Percentiles rank a stretch among this genome's conserved stretches.
These are phyloP conservation scores for Rhizopus stolonifer DNA, from an alignment of 371 early-diverging fungal species.

Conservation along the genomic window DNA sequence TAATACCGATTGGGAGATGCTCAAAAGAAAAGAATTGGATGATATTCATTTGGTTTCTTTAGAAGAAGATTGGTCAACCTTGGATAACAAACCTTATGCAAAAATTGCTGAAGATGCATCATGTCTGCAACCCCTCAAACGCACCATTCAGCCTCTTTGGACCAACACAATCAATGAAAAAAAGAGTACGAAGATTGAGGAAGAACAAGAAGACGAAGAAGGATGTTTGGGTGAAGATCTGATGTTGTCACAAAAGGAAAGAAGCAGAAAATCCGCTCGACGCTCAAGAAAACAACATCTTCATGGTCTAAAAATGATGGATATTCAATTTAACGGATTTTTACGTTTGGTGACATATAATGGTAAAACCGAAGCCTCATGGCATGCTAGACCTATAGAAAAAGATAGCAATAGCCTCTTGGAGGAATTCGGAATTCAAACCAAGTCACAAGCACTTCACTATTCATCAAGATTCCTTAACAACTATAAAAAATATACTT, in stretches of 20 bases:
- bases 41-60: conserved; percentile 5
- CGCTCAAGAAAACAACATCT: neutral
- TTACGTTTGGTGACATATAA: conserved; percentile 1
- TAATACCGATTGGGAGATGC: conserved; percentile 13
- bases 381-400: neutral
- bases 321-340: conserved; percentile 9
- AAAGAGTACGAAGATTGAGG: neutral
- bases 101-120: conserved; percentile 17
- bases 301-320: conserved; percentile 7
- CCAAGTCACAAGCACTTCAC: neutral
- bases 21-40: conserved; percentile 12
- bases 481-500: neutral
- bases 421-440: neutral
- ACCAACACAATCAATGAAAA: neutral
- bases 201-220: conserved; percentile 1
- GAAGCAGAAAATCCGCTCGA: conserved; percentile 9
- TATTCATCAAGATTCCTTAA: neutral
- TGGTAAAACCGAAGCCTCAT: neutral
- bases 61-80: conserved; percentile 16
- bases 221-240: conserved; percentile 8
- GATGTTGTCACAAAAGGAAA: neutral
- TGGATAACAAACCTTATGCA: conserved; percentile 11
- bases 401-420: neutral
- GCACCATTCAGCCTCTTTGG: conserved; percentile 10
- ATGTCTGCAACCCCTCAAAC: conserved; percentile 6